Conservation (phyloP, 2,329 filamentous ascomycete genomes). For the Didymella exigua region DNA sequence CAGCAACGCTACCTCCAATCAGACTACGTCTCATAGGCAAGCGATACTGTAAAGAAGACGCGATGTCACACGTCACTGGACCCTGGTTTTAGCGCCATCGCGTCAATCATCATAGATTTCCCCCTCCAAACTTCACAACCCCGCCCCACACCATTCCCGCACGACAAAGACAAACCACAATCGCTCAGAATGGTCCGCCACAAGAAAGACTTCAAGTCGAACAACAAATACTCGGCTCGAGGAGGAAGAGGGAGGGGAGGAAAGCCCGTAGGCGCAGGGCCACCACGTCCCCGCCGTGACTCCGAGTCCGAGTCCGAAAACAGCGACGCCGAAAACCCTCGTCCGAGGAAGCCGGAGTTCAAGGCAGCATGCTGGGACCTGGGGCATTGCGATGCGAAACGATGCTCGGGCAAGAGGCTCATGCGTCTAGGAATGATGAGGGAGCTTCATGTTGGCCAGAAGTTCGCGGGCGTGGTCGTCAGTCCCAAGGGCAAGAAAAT, state of each 20-base stretch:
- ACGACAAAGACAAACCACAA: background rate
- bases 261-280: slow-evolving; percentile 60
- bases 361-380: slow-evolving; percentile 98
- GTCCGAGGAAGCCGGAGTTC: slow-evolving; percentile 63
- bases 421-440: slow-evolving; percentile 94
- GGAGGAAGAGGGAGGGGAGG: slow-evolving; percentile 17
- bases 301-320: slow-evolving; percentile 32
- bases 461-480: slow-evolving; percentile 89
- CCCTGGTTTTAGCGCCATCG: slow-evolving; percentile 24
- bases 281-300: slow-evolving; percentile 50
- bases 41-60: no score
- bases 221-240: slow-evolving; percentile 70
- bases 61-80: slow-evolving; percentile 19
- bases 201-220: slow-evolving; percentile 83
- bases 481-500: slow-evolving; percentile 91
- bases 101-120: slow-evolving; percentile 23
- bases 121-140: slow-evolving; percentile 24
- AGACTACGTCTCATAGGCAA: no score
- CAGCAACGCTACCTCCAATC: no score
- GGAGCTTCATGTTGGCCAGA: slow-evolving; percentile 87
- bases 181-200: slow-evolving; percentile 78
- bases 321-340: slow-evolving; percentile 32
- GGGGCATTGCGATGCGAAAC: slow-evolving; percentile 95
- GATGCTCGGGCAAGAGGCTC: slow-evolving; percentile 93
- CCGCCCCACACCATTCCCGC: background rate